A percentile compares a stretch with the other conserved stretches of the same genome.
These are phyloP conservation scores for Blastocystis sp. DNA, from an alignment of 352 stramenopile species.

Conservation along the genomic window DNA sequence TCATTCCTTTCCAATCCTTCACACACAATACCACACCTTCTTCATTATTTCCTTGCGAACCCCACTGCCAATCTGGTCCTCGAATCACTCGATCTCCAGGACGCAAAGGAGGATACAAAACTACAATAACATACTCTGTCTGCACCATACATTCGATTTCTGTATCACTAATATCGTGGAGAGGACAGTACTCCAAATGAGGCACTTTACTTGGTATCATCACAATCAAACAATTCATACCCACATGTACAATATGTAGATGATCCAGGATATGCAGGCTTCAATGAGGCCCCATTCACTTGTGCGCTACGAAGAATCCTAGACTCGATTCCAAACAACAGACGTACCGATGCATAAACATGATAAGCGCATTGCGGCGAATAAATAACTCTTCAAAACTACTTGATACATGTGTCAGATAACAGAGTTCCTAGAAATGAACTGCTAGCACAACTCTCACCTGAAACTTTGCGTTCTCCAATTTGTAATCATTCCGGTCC, in stretches of 20 bases:
- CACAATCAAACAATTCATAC: background rate
- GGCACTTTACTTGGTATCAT: conserved; percentile 13
- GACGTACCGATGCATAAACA: conserved; percentile 58
- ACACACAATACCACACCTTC: conserved; percentile 29
- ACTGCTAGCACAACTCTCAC: background rate
- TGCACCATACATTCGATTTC: conserved; percentile 45
- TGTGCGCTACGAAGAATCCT: conserved; percentile 58
- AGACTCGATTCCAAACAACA: background rate
- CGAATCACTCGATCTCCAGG: conserved; percentile 28
- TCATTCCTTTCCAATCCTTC: conserved; percentile 59
- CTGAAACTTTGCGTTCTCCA: conserved; percentile 53
- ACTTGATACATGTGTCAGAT: conserved; percentile 42
- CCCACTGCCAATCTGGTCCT: conserved; percentile 60
- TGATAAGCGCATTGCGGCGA: conserved; percentile 47
- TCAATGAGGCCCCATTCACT: conserved; percentile 45
- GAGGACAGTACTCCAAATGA: conserved; percentile 57
- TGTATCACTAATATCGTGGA: conserved; percentile 49
- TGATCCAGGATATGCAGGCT: conserved; percentile 31
- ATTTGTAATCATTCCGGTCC: conserved; percentile 36
- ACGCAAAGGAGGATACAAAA: conserved; percentile 38
- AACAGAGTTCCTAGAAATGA: conserved; percentile 50
- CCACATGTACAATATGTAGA: conserved; percentile 59
- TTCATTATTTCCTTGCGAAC: conserved; percentile 1
- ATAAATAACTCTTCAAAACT: conserved; percentile 57
- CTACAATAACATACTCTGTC: background rate